Base-by-base conservation (phyloP, 2,329 filamentous ascomycete genomes). In the Huntiella bhutanensis region DNA sequence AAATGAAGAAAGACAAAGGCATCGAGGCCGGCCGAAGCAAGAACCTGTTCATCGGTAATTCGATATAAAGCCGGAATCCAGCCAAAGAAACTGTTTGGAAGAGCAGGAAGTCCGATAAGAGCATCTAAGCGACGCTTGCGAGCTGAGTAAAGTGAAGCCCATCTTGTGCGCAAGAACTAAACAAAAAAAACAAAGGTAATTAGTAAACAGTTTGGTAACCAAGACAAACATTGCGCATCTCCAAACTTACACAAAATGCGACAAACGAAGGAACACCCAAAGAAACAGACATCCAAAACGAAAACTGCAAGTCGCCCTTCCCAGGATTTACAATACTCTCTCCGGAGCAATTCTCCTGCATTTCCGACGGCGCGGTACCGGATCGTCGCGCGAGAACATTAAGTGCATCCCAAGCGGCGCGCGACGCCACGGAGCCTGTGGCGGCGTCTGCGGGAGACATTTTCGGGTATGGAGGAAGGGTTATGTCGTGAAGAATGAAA, bases 1-100 rank as follows among this genome's bases (percentile, higher is more conserved):
- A 98, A 98, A 12, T 80, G 75, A 11, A 98, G 69, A 58, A 98
- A 95, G 53, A 95, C 91, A 63, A 84, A 98, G 43, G 91, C 91
- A 65, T 98, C 91, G 43, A 98, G 71, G 0, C 91, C 91, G 13
- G 88, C 88, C 15, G 86, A 88, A 12, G 82, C 78, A 45, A 98
- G 69, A 3, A 98, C 77, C 61, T 96, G 82, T 57, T 93, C 79
- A 53, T 96, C 87, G 1, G 78, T 84, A 51, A 98, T 82, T 53
- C 65, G 75, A 65, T 86, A 91, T 36, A 98, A 64, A 3, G 78
- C 76, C 1, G 86, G 77, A 41, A 98, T 91, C 91, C 91, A 98
- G 56, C 88, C 88, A 54, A 96, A 82, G 57, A 93, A 77, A 40
- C 75, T 81, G 57, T 87, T 75, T 13, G 88, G 83, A 7, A 98